phyloP scores from a whole-genome alignment of 2,329 filamentous ascomycete species.

The Byssochlamys sp. region DNA sequence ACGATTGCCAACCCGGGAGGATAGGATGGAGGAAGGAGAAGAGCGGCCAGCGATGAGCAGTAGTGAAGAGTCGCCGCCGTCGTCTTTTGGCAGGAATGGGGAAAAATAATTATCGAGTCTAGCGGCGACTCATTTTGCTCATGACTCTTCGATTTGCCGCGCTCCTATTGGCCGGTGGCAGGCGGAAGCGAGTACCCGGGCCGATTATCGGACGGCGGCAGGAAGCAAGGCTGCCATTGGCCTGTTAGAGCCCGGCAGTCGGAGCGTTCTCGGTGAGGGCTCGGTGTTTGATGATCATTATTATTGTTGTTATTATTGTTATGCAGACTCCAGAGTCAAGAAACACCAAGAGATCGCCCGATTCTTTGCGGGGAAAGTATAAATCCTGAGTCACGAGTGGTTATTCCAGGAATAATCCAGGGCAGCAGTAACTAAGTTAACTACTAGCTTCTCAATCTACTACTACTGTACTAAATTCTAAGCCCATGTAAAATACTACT shows the following conservation, averaged over 20 bases:
- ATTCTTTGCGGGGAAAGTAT: background rate
- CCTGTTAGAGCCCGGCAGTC: background rate
- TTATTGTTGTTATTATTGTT: no score
- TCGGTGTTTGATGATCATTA: background rate
- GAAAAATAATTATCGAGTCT: background rate
- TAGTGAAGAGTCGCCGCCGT: constrained; percentile 15
- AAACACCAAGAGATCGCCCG: no score
- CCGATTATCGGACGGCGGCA: constrained; percentile 4
- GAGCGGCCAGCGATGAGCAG: constrained; percentile 2
- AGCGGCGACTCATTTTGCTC: background rate
- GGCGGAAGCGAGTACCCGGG: background rate
- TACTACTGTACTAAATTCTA: no score
- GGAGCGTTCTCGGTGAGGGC: background rate
- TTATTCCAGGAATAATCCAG: no score
- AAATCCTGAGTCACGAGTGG: background rate
- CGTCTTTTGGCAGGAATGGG: constrained; percentile 18
- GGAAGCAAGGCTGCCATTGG: background rate
- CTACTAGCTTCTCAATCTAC: no score
- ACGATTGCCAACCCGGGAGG: constrained; percentile 24
- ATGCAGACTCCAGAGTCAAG: no score
- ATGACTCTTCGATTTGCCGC: background rate
- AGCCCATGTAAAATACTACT: background rate
- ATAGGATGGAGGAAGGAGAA: constrained; percentile 7
- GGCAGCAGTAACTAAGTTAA: no score
- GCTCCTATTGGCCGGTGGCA: background rate